These are phyloP conservation scores for Colletotrichum tropicale DNA, from an alignment of 2,329 filamentous ascomycete species.

Conservation along the genomic window DNA sequence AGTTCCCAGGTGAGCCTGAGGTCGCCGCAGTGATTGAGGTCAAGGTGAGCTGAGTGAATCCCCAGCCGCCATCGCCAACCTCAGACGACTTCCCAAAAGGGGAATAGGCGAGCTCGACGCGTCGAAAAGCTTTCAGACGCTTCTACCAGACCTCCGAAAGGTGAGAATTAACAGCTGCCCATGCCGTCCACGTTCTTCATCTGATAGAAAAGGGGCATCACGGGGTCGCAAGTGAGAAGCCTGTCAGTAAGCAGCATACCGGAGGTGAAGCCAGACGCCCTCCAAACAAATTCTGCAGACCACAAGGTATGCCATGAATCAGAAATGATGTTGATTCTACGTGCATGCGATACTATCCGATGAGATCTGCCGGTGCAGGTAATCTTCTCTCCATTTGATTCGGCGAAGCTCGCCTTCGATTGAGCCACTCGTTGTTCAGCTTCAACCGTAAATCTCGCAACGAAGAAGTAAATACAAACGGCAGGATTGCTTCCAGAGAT, in stretches of 20 bases:
- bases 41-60: background rate
- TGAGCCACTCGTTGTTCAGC: background rate
- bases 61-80: background rate
- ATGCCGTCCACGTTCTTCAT: background rate
- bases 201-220: background rate
- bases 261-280: background rate
- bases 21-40: background rate
- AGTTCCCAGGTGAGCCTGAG: background rate
- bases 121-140: background rate
- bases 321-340: background rate
- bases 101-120: background rate
- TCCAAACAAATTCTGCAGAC: background rate
- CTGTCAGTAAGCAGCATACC: background rate
- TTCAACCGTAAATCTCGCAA: background rate
- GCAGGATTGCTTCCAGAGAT: background rate
- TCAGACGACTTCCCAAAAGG: background rate
- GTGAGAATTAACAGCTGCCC: background rate
- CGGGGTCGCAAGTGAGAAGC: background rate
- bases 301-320: background rate
- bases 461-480: background rate
- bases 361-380: background rate
- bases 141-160: background rate
- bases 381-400: background rate
- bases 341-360: background rate
- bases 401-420: background rate